Percentiles rank a stretch among this genome's conserved stretches.
phyloP scores from a whole-genome alignment of 305 asterid species.

The Fraxinus baroniana region DNA sequence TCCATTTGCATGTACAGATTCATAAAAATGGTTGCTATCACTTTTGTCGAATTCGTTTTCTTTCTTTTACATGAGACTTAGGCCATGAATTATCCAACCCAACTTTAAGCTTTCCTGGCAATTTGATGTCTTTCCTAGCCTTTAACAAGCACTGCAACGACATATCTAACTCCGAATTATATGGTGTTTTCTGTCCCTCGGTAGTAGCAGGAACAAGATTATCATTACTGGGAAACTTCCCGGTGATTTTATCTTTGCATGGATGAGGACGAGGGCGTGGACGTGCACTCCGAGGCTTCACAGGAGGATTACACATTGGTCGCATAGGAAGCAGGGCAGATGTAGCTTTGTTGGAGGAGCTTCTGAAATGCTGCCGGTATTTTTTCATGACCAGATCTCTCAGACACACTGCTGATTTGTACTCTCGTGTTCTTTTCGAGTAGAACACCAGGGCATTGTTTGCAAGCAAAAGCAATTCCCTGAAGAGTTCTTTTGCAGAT shows the following conservation, averaged over 20 bases:
- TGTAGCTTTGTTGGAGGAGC: slow-evolving; percentile 40
- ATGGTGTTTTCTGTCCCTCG: slow-evolving; percentile 20
- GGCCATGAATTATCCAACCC: slow-evolving; percentile 25
- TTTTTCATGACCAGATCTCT: slow-evolving; percentile 54
- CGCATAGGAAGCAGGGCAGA: slow-evolving; percentile 36
- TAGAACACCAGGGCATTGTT: slow-evolving; percentile 72
- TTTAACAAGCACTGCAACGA: slow-evolving; percentile 31
- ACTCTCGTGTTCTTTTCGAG: slow-evolving; percentile 68
- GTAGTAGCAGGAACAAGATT: slow-evolving; percentile 3
- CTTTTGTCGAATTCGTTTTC: slow-evolving; percentile 26
- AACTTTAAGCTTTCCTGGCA: slow-evolving; percentile 22
- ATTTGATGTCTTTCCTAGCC: slow-evolving; percentile 35
- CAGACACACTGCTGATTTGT: slow-evolving; percentile 61
- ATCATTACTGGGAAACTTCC: slow-evolving; percentile 16
- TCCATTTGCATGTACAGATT: not conserved
- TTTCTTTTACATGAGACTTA: slow-evolving; percentile 28
- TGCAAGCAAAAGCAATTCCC: slow-evolving; percentile 71
- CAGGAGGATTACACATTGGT: slow-evolving; percentile 52
- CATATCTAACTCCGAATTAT: slow-evolving; percentile 20
- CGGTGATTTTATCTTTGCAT: not conserved
- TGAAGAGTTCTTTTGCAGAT: slow-evolving; percentile 60
- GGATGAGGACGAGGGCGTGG: slow-evolving; percentile 44
- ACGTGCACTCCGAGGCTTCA: slow-evolving; percentile 65
- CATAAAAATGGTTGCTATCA: not conserved
- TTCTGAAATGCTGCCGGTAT: slow-evolving; percentile 41